Evolutionary conservation across 2,329 filamentous ascomycete species (phyloP).

Genomic region (Lanzia echinophila): DNA sequence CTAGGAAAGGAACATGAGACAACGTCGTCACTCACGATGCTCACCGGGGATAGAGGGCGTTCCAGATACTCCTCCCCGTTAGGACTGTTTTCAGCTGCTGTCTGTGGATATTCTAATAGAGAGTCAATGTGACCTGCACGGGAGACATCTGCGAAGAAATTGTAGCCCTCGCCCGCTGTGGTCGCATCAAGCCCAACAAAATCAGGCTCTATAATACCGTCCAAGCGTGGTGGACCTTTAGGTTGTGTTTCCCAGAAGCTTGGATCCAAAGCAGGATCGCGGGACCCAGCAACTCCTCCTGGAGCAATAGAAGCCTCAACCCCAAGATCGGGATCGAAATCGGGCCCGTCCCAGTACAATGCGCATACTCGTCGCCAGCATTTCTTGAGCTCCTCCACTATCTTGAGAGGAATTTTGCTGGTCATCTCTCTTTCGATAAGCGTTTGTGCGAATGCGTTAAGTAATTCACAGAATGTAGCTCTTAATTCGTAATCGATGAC

Average conservation of each 20-base stretch:
- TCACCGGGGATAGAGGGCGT: constrained; percentile 46
- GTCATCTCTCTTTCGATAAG: constrained; percentile 39
- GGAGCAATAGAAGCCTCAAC: constrained; percentile 64
- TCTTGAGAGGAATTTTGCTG: constrained; percentile 63
- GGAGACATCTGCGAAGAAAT: constrained; percentile 42
- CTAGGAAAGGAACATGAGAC: constrained; percentile 58
- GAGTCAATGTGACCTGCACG: constrained; percentile 44
- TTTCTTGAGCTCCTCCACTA: constrained; percentile 89
- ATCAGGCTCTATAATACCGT: constrained; percentile 34
- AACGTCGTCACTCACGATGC: constrained; percentile 53
- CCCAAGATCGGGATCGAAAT: constrained; percentile 54
- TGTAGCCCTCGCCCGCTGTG: constrained; percentile 26
- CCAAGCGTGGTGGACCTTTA: constrained; percentile 40
- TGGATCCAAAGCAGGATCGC: constrained; percentile 49
- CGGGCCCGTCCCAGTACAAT: constrained; percentile 76
- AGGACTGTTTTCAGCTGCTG: constrained; percentile 1
- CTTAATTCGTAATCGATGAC: constrained; percentile 69
- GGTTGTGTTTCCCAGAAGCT: constrained; percentile 42
- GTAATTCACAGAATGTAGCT: constrained; percentile 67
- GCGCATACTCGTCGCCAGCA: constrained; percentile 92
- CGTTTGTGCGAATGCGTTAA: constrained; percentile 63
- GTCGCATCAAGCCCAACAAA: constrained; percentile 23
- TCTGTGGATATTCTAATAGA: constrained; percentile 31
- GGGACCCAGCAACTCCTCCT: constrained; percentile 62
- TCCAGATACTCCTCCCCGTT: constrained; percentile 15